Evolutionary conservation across 768 basidiomycete species (phyloP), one percentile per base, ranked within the genome.

Genomic region (Boletus rubroflammeus): DNA sequence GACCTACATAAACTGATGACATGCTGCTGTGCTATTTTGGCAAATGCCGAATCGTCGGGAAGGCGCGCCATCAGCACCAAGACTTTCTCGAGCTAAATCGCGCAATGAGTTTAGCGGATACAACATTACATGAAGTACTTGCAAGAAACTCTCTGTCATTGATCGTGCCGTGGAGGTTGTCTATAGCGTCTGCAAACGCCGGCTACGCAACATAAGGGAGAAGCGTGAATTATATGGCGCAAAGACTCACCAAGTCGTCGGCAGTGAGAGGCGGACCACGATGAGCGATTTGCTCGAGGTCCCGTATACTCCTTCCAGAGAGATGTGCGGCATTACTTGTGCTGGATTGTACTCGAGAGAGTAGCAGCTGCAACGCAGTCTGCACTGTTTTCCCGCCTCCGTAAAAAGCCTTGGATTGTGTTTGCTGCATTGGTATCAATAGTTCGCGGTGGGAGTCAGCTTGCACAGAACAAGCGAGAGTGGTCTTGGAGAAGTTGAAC

Each of bases 121-220:
- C 38, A 35, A 25, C 23, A 15, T 35, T 19, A 29, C 51, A 19
- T 34, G 19, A 46, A 32, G 49, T 19, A 73, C 79, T 67, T 64
- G 78, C 86, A 66, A 88, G 66, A 57, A 87, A 67, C 28, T 79
- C 67, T 55, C 87, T 79, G 63, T 90, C 87, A 61, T 90, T 75
- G 36, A 77, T 61, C 29, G 72, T 71, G 3, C 79, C 70, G 41
- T 70, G 69, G 17, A 69, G 58, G 58, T 82, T 70, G 54, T 67
- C 66, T 10, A 82, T 32, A 13, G 79, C 79, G 64, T 88, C 79
- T 32, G 68, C 51, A 47, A 77, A 74, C 14, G 79, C 81, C 28
- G 75, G 73, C 83, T 85, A 26, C 28, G 31, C 15, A 26, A 17
- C 8, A 7, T 56, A 50, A 6, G 46, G 41, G 25, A 9, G 5